These are phyloP conservation scores for Pseudohalonectria lignicola DNA, from an alignment of 2,329 filamentous ascomycete genomes.

Conservation along the genomic window DNA sequence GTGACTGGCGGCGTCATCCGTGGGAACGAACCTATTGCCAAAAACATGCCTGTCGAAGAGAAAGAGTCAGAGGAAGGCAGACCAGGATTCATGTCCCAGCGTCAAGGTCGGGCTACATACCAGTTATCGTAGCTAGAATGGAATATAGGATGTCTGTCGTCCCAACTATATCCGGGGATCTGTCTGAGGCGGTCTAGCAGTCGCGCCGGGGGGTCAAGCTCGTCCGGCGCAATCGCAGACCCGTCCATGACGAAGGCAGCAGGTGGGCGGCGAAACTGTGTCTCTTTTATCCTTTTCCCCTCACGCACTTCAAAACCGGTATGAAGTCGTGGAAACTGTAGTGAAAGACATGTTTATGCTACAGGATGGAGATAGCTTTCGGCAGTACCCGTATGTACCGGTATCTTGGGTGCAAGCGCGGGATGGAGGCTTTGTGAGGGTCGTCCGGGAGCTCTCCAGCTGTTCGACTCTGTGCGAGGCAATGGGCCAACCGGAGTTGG, in stretches of 20 bases:
- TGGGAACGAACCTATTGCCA: constrained; percentile 48
- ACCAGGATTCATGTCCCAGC: too few species aligned
- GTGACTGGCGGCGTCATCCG: too few species aligned
- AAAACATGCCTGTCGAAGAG: constrained; percentile 45
- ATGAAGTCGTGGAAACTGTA: not conserved
- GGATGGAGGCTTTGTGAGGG: too few species aligned
- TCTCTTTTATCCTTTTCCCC: not conserved
- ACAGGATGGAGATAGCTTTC: too few species aligned
- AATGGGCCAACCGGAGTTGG: too few species aligned
- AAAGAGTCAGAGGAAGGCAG: too few species aligned
- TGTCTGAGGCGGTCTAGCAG: constrained; percentile 64
- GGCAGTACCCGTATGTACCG: too few species aligned
- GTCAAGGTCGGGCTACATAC: constrained; percentile 24
- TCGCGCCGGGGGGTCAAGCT: constrained; percentile 53
- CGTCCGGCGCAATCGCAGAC: constrained; percentile 35
- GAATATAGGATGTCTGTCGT: constrained; percentile 47
- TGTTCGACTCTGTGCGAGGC: too few species aligned
- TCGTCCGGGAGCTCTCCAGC: too few species aligned
- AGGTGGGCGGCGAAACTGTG: not conserved
- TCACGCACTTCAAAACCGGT: not conserved
- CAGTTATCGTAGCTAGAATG: constrained; percentile 82
- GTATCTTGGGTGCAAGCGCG: too few species aligned
- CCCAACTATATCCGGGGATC: constrained; percentile 67
- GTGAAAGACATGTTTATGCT: not conserved
- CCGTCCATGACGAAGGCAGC: constrained; percentile 32